Conservation (phyloP, 2,329 filamentous ascomycete genomes). For the Neofusicoccum laricinum region DNA sequence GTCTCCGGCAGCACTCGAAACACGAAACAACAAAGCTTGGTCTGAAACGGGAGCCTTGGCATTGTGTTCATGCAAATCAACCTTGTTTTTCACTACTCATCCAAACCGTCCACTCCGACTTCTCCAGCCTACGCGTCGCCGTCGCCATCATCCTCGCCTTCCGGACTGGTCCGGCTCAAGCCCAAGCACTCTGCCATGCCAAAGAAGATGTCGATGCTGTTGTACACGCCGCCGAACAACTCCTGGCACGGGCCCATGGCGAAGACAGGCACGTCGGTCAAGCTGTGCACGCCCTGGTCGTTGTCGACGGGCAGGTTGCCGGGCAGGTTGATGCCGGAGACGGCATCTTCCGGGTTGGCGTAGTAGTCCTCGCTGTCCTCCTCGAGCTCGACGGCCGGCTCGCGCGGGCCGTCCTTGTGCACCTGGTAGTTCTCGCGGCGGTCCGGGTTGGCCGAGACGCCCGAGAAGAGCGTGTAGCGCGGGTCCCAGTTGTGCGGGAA, state of each 20-base stretch:
- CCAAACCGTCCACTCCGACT: background rate
- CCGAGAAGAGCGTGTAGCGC: constrained; percentile 74
- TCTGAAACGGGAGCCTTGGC: background rate
- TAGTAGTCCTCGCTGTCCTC: constrained; percentile 57
- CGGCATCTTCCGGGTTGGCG: constrained; percentile 65
- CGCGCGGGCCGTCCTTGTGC: constrained; percentile 62
- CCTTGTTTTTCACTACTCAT: background rate
- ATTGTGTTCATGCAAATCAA: background rate
- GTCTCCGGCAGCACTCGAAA: background rate
- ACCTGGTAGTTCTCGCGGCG: constrained; percentile 73
- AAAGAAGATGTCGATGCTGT: constrained; percentile 71
- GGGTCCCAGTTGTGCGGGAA: constrained; percentile 86
- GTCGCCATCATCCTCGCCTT: background rate
- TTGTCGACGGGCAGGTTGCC: constrained; percentile 67
- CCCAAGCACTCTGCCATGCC: constrained; percentile 65
- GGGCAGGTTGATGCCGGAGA: constrained; percentile 69
- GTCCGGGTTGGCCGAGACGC: constrained; percentile 70
- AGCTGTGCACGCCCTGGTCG: constrained; percentile 51
- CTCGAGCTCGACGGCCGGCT: constrained; percentile 56
- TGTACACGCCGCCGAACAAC: constrained; percentile 67
- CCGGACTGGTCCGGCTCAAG: background rate
- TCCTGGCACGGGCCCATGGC: constrained; percentile 77
- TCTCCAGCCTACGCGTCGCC: background rate
- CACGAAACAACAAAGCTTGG: background rate
- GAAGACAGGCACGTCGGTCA: constrained; percentile 57